phyloP scores from a whole-genome alignment of 768 basidiomycete genomes.

The Erythrobasidium yunnanense region DNA sequence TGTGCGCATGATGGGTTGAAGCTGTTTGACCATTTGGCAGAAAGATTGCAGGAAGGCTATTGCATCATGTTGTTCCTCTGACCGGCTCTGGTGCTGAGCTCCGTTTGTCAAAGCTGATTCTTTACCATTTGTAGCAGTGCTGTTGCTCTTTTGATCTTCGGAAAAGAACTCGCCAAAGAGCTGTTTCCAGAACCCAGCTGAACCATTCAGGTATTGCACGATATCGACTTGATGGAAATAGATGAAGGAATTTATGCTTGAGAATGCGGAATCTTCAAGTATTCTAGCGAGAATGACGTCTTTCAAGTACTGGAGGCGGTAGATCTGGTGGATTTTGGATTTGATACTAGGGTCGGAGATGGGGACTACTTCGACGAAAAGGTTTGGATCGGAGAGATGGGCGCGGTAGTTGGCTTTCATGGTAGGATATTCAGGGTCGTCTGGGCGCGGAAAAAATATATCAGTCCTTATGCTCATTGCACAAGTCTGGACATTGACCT shows the following conservation, averaged over 20 bases:
- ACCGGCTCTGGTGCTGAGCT: not conserved
- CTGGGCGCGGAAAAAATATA: conserved; percentile 45
- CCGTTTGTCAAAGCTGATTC: not conserved
- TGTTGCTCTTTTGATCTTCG: not conserved
- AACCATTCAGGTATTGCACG: conserved; percentile 73
- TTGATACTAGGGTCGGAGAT: conserved; percentile 65
- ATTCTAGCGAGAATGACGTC: conserved; percentile 93
- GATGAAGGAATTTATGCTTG: conserved; percentile 90
- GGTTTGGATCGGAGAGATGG: conserved; percentile 69
- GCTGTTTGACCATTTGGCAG: conserved; percentile 90
- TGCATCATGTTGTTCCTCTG: conserved; percentile 52
- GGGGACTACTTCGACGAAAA: conserved; percentile 77
- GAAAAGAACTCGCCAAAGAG: conserved; percentile 56
- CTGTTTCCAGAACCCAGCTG: conserved; percentile 62
- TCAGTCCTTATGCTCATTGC: not conserved
- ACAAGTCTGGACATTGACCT: conserved; percentile 40
- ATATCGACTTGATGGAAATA: conserved; percentile 99
- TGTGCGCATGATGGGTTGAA: conserved; percentile 76
- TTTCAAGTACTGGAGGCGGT: conserved; percentile 91
- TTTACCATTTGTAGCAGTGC: not conserved
- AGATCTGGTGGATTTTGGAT: conserved; percentile 89
- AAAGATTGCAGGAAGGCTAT: conserved; percentile 82
- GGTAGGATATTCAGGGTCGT: conserved; percentile 92
- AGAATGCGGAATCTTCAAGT: conserved; percentile 92
- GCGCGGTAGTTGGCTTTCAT: conserved; percentile 96